Percentiles rank a stretch among this genome's conserved stretches.
Conservation (phyloP, 176 grass and related monocot genomes). For the Oryza officinalis region DNA sequence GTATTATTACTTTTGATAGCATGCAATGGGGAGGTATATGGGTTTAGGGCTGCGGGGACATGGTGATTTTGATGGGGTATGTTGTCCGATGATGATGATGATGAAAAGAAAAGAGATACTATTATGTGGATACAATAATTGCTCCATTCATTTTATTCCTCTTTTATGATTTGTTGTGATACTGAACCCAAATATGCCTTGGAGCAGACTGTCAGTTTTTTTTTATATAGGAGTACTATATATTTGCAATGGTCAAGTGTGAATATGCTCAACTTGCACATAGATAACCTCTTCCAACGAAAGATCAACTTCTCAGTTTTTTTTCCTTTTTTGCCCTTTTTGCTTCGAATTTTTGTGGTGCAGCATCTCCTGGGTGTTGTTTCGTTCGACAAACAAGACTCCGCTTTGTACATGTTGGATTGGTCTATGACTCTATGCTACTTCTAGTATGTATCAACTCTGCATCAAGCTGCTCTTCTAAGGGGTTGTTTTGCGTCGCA, state of each 20-base stretch:
- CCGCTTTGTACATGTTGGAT: too few species aligned
- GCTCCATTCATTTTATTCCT: neutral
- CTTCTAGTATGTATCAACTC: too few species aligned
- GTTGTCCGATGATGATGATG: slow-evolving; percentile 43
- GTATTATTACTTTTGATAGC: slow-evolving; percentile 40
- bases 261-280: neutral
- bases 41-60: neutral
- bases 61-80: neutral
- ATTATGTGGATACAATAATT: slow-evolving; percentile 4
- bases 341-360: neutral
- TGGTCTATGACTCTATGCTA: too few species aligned
- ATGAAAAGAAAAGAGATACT: slow-evolving; percentile 7
- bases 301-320: neutral
- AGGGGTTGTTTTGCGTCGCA: too few species aligned
- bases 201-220: neutral
- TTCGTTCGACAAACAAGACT: too few species aligned
- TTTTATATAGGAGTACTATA: neutral
- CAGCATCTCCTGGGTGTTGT: too few species aligned
- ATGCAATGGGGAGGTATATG: slow-evolving; percentile 42
- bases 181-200: neutral
- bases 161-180: neutral
- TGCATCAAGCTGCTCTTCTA: too few species aligned
- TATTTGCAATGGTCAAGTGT: neutral
- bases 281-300: neutral
- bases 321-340: neutral